These are phyloP conservation scores for Eutrema yunnanense DNA, from an alignment of 345 rosid genomes.

Conservation along the genomic window DNA sequence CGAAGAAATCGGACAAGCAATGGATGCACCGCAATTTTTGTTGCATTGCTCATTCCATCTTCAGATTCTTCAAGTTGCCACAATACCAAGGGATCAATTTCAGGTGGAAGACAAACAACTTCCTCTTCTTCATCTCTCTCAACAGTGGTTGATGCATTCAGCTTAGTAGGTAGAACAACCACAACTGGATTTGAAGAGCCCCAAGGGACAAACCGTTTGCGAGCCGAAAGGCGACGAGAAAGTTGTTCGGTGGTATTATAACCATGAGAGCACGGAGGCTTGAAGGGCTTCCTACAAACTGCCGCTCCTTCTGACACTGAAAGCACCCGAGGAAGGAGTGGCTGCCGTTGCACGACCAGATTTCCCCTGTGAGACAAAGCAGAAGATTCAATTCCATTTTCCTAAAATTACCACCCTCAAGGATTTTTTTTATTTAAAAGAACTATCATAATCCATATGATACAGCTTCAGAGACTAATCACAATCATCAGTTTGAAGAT, in stretches of 20 bases:
- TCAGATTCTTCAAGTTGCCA: conserved; percentile 74
- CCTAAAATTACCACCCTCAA: neutral
- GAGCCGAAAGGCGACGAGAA: conserved; percentile 77
- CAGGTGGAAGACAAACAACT: conserved; percentile 65
- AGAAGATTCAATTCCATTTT: conserved; percentile 12
- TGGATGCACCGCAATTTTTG: conserved; percentile 67
- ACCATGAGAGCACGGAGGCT: conserved; percentile 69
- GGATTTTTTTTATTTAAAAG: neutral
- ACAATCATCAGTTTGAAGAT: conserved; percentile 1
- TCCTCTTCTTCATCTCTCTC: conserved; percentile 49
- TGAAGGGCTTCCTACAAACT: conserved; percentile 89
- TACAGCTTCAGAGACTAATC: neutral
- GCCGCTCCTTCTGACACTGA: conserved; percentile 87
- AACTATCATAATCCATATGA: neutral
- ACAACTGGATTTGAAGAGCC: conserved; percentile 66
- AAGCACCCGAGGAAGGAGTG: conserved; percentile 80
- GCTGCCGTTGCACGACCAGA: conserved; percentile 73
- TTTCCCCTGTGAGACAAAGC: conserved; percentile 52
- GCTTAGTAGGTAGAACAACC: conserved; percentile 38
- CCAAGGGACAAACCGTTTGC: conserved; percentile 95
- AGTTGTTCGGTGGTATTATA: conserved; percentile 53
- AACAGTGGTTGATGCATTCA: conserved; percentile 15
- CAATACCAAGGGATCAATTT: conserved; percentile 70
- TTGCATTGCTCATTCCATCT: conserved; percentile 29
- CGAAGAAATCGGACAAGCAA: conserved; percentile 91